These are phyloP conservation scores for Pseudogymnoascus sp. DNA, from an alignment of 2,329 filamentous ascomycete genomes.

Conservation along the genomic window DNA sequence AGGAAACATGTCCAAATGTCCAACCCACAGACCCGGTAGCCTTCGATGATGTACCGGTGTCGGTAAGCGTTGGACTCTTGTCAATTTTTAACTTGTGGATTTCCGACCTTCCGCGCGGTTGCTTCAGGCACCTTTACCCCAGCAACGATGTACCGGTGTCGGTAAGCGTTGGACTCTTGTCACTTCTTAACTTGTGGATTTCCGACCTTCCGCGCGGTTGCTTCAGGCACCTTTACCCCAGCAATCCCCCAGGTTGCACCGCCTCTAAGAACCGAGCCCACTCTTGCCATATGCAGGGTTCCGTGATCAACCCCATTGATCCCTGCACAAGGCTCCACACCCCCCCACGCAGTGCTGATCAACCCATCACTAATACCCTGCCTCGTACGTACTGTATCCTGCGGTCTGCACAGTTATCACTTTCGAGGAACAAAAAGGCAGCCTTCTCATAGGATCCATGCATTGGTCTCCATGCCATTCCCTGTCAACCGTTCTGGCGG, in stretches of 20 bases:
- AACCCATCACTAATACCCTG: neutral
- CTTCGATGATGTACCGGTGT: neutral
- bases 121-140: constrained; percentile 5
- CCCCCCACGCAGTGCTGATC: neutral
- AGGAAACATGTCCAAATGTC: neutral
- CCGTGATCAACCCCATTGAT: neutral
- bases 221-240: constrained; percentile 6
- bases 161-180: neutral
- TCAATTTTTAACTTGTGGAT: neutral
- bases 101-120: constrained; percentile 5
- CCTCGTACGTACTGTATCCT: neutral
- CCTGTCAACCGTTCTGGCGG: neutral
- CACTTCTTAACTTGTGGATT: neutral
- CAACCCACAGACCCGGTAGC: neutral
- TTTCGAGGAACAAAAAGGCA: neutral
- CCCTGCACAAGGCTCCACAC: neutral
- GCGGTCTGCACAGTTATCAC: neutral
- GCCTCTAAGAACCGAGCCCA: neutral
- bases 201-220: constrained; percentile 6
- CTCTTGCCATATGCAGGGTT: constrained; percentile 4
- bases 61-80: neutral
- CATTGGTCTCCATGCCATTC: neutral
- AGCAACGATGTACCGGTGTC: neutral
- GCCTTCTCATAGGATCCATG: neutral
- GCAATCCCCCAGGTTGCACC: neutral